Conservation (phyloP, 306 rosid genomes). For the Ochetophila trinervis region DNA sequence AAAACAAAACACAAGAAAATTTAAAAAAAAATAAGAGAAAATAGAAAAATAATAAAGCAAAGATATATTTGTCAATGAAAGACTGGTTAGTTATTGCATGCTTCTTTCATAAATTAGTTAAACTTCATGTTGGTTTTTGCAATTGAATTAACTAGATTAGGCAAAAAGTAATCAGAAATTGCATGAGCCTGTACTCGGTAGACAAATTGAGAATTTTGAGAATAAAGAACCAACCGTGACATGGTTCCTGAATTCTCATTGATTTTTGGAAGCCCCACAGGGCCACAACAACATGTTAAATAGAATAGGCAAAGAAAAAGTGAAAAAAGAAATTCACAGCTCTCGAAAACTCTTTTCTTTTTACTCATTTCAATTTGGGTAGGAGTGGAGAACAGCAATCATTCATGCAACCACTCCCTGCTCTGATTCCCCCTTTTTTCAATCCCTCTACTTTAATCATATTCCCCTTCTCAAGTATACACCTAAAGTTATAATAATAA, state of each 20-base stretch:
- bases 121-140: constrained; percentile 3
- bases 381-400: constrained; percentile 57
- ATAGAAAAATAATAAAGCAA: too few relatives aligned
- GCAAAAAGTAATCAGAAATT: neutral
- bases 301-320: constrained; percentile 20
- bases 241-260: neutral
- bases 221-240: neutral
- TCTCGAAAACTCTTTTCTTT: constrained; percentile 12
- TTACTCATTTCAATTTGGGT: constrained; percentile 32
- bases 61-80: too few relatives aligned
- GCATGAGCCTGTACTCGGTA: neutral
- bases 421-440: neutral
- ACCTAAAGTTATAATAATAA: constrained; percentile 34
- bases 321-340: constrained; percentile 19
- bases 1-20: too few relatives aligned
- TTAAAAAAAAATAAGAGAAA: too few relatives aligned
- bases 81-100: too few relatives aligned
- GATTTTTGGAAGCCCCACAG: neutral
- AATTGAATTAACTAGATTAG: neutral
- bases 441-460: constrained; percentile 49
- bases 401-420: constrained; percentile 49
- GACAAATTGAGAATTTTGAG: neutral
- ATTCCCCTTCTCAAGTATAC: constrained; percentile 25
- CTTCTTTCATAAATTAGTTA: neutral
- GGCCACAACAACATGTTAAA: neutral